Base-by-base conservation (phyloP, 192 early-diverging fungal species). In the Kickxella alabastrina region DNA sequence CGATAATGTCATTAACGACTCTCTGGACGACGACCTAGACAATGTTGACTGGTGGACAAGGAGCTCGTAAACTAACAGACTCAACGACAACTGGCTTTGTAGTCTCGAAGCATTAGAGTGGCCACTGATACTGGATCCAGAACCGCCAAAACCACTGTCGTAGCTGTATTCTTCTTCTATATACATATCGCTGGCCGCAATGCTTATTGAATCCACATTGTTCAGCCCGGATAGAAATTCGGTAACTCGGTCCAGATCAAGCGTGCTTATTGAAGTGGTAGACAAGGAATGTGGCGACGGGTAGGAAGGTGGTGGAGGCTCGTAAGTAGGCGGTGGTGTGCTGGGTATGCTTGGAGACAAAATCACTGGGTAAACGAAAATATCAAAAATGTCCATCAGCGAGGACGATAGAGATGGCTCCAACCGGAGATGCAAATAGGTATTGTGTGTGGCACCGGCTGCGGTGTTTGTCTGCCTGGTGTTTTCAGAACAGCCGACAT, bases 251-350 rank as follows among this genome's bases (percentile, higher is more conserved):
- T 40, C 42, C 6, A 72, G 54, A 29, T 49, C 59, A 6, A 73
- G 38, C 5, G 62, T 52, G 43, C 54, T 62, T 27, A 65, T 54
- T 0, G 69, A 73, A 7, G 57, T 12, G 13, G 64, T 25, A 1
- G 62, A 65, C 49, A 43, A 49, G 3, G 59, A 18, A 25, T 62
- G 64, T 0, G 51, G 53, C 12, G 71, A 55, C 32, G 71, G 54
- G 23, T 75, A 75, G 10, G 72, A 75, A 8, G 72, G 72, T 19
- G 72, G 72, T 36, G 72, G 72, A 6, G 65, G 57, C 44, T 75
- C 72, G 40, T 75, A 75, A 18, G 45, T 56, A 3, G 72, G 72
- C 24, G 72, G 72, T 38, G 72, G 72, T 14, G 72, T 75, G 48
- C 57, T 64, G 39, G 72, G 72, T 28, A 68, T 52, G 26, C 72